A percentile compares a stretch with the other conserved stretches of the same genome.
phyloP scores from a whole-genome alignment of 768 basidiomycete genomes.

The Lactifluus echinatus region DNA sequence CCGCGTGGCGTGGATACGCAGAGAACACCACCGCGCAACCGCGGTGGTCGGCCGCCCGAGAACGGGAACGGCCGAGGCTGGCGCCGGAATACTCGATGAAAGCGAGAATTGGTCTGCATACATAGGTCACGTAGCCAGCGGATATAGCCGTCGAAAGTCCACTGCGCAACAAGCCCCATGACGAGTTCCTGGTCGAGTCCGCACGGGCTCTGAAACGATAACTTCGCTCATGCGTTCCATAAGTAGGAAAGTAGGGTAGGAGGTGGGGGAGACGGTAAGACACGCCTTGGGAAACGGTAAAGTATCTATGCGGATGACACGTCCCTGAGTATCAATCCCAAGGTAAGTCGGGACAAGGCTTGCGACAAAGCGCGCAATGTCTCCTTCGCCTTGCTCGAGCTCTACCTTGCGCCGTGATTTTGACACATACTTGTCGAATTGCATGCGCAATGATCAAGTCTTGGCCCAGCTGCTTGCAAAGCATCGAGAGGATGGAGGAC shows the following conservation, averaged over 20 bases:
- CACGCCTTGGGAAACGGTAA: conserved; percentile 69
- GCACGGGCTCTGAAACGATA: conserved; percentile 57
- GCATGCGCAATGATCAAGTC: conserved; percentile 75
- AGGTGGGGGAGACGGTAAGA: neutral
- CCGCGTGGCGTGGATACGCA: conserved; percentile 30
- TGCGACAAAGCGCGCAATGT: conserved; percentile 40
- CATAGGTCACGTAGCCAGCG: conserved; percentile 67
- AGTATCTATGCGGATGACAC: conserved; percentile 76
- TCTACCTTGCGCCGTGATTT: conserved; percentile 29
- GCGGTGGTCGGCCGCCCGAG: conserved; percentile 26
- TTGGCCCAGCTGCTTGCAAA: conserved; percentile 21
- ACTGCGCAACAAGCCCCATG: conserved; percentile 49
- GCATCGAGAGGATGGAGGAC: conserved; percentile 2
- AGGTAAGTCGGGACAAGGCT: conserved; percentile 55
- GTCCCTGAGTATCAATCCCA: conserved; percentile 67
- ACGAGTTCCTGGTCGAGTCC: conserved; percentile 67
- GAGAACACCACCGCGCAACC: conserved; percentile 32
- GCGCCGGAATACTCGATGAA: conserved; percentile 48
- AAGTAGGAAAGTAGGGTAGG: too few species aligned
- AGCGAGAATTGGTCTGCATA: conserved; percentile 42
- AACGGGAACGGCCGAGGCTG: conserved; percentile 13
- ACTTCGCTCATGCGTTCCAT: conserved; percentile 61
- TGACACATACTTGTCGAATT: conserved; percentile 46
- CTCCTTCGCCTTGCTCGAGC: conserved; percentile 22
- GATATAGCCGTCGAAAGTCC: conserved; percentile 64